Conservation (phyloP, 371 early-diverging fungal species). For the Circinella minor region DNA sequence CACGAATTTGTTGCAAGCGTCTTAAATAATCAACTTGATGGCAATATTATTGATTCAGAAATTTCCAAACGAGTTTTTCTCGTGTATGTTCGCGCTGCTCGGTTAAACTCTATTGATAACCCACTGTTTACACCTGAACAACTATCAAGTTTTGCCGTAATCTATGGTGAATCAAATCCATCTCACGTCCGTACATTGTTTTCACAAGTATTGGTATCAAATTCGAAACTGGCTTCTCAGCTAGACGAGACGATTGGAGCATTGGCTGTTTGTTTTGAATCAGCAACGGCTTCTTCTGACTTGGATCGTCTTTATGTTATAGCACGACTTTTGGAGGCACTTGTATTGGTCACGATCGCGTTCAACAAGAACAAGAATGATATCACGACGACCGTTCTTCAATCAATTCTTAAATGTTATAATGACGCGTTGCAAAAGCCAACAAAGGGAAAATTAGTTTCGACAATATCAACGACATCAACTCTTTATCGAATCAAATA, state of each 20-base stretch:
- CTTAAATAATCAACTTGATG: constrained; percentile 16
- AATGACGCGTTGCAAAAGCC: background rate
- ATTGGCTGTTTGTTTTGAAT: background rate
- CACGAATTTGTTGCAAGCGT: constrained; percentile 15
- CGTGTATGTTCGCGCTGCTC: constrained; percentile 20
- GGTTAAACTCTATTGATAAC: background rate
- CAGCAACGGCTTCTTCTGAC: background rate
- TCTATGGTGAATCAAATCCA: constrained; percentile 17
- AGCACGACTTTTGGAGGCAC: constrained; percentile 19
- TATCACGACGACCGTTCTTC: too few species aligned
- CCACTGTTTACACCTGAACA: constrained; percentile 14
- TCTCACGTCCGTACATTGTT: constrained; percentile 17
- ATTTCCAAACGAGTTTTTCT: constrained; percentile 18
- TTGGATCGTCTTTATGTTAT: constrained; percentile 16
- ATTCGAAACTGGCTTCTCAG: background rate
- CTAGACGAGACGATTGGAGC: background rate
- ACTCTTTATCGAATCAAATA: constrained; percentile 15
- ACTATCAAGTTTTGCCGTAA: constrained; percentile 17
- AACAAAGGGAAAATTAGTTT: background rate
- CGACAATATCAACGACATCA: background rate
- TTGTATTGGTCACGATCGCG: constrained; percentile 12
- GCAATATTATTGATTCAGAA: constrained; percentile 5
- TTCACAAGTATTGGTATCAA: background rate
- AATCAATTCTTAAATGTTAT: constrained; percentile 12
- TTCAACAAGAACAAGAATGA: background rate